These are phyloP conservation scores for Hyaloscypha variabilis DNA, from an alignment of 495 filamentous ascomycete genomes.

Conservation along the genomic window DNA sequence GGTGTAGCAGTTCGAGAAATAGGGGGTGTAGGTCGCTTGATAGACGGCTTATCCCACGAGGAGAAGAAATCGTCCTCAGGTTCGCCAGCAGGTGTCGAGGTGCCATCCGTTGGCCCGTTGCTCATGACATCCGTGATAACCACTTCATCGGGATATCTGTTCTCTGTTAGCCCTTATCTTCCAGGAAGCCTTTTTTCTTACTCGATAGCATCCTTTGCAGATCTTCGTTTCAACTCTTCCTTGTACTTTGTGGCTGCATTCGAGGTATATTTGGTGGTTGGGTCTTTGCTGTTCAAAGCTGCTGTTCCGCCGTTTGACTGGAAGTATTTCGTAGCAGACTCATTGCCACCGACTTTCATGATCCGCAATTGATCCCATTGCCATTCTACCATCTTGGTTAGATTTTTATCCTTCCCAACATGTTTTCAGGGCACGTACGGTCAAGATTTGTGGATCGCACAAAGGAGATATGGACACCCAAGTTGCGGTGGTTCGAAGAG, in stretches of 20 bases:
- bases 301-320: slow-evolving; percentile 93
- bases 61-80: slow-evolving; percentile 95
- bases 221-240: slow-evolving; percentile 85
- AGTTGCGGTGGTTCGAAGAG: slow-evolving; percentile 87
- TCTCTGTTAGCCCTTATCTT: neutral
- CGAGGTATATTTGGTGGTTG: slow-evolving; percentile 94
- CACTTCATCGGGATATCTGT: slow-evolving; percentile 84
- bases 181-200: slow-evolving; percentile 39
- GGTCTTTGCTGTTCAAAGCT: slow-evolving; percentile 91
- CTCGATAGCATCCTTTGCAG: slow-evolving; percentile 78
- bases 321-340: slow-evolving; percentile 97
- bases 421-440: slow-evolving; percentile 63
- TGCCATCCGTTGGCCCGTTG: slow-evolving; percentile 62
- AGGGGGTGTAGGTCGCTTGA: slow-evolving; percentile 95
- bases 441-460: slow-evolving; percentile 97
- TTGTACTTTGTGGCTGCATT: slow-evolving; percentile 93
- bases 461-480: slow-evolving; percentile 96
- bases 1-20: slow-evolving; percentile 89
- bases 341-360: slow-evolving; percentile 99
- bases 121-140: slow-evolving; percentile 69
- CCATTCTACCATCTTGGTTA: slow-evolving; percentile 69
- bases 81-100: slow-evolving; percentile 75
- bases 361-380: slow-evolving; percentile 96
- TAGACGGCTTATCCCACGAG: slow-evolving; percentile 96
- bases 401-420: slow-evolving; percentile 1